phyloP scores from a whole-genome alignment of 352 stramenopile genomes.

The Aphanomyces cochlioides region DNA sequence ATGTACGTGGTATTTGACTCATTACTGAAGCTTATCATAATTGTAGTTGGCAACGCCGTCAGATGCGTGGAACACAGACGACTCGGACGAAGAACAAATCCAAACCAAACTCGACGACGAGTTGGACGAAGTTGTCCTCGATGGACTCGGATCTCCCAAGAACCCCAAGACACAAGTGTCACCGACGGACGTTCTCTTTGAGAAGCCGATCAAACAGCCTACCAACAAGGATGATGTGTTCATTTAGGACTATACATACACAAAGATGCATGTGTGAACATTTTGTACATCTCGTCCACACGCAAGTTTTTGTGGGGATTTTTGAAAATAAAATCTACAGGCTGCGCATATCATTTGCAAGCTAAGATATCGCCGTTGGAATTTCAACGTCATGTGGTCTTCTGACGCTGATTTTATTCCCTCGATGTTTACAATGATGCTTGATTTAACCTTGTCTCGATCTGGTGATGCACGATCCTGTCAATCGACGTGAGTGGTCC shows the following conservation, averaged over 20 bases:
- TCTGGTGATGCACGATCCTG: too few species aligned
- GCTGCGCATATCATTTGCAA: too few species aligned
- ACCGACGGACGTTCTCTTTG: slow-evolving; percentile 16
- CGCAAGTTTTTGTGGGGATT: too few species aligned
- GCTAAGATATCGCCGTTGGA: too few species aligned
- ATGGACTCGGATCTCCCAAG: slow-evolving; percentile 11
- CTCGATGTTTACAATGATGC: too few species aligned
- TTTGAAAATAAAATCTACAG: too few species aligned
- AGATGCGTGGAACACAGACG: slow-evolving; percentile 71
- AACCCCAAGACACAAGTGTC: slow-evolving; percentile 27
- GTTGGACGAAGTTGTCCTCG: slow-evolving; percentile 4
- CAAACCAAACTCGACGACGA: slow-evolving; percentile 40
- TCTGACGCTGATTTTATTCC: too few species aligned
- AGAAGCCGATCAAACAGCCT: background rate
- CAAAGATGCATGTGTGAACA: slow-evolving; percentile 7
- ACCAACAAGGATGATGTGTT: slow-evolving; percentile 15
- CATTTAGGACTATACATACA: slow-evolving; percentile 7
- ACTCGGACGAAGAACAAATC: slow-evolving; percentile 81
- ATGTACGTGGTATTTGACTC: background rate
- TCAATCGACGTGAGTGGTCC: too few species aligned
- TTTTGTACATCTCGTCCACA: background rate
- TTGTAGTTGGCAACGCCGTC: slow-evolving; percentile 66
- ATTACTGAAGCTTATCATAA: background rate
- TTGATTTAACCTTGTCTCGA: too few species aligned
- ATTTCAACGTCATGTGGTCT: too few species aligned